Evolutionary conservation across 2,329 filamentous ascomycete genomes (phyloP).

Genomic region (Penicillium glabrum): DNA sequence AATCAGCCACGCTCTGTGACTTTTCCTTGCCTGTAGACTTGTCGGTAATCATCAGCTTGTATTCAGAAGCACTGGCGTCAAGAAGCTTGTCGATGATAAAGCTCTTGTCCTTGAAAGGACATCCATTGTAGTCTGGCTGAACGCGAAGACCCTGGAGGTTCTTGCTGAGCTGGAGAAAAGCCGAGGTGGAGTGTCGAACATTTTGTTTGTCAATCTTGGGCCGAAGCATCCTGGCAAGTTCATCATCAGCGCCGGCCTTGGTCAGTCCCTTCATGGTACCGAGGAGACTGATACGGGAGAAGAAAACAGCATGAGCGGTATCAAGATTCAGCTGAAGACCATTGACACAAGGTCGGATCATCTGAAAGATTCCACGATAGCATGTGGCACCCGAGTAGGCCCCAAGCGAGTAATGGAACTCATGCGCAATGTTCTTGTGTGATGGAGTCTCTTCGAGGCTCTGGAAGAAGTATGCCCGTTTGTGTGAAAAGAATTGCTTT

Average conservation of each 20-base stretch:
- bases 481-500: constrained; percentile 66
- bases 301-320: constrained; percentile 89
- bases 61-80: constrained; percentile 41
- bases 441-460: constrained; percentile 48
- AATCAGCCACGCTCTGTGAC: constrained; percentile 59
- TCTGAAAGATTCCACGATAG: constrained; percentile 86
- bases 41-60: constrained; percentile 45
- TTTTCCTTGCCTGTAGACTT: constrained; percentile 41
- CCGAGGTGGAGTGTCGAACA: background rate
- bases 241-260: constrained; percentile 29
- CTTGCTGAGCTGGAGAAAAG: constrained; percentile 28
- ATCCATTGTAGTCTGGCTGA: constrained; percentile 36
- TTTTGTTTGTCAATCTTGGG: constrained; percentile 12
- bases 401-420: constrained; percentile 1
- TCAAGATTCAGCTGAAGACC: constrained; percentile 83
- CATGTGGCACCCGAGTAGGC: constrained; percentile 61
- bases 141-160: constrained; percentile 40
- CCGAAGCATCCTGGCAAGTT: constrained; percentile 28
- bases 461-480: constrained; percentile 75
- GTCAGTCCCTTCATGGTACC: constrained; percentile 36
- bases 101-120: constrained; percentile 34
- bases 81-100: constrained; percentile 55
- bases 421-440: constrained; percentile 48
- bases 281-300: constrained; percentile 51
- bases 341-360: constrained; percentile 72